Conservation (phyloP, 257 asterid genomes). For the Catharanthus roseus region DNA sequence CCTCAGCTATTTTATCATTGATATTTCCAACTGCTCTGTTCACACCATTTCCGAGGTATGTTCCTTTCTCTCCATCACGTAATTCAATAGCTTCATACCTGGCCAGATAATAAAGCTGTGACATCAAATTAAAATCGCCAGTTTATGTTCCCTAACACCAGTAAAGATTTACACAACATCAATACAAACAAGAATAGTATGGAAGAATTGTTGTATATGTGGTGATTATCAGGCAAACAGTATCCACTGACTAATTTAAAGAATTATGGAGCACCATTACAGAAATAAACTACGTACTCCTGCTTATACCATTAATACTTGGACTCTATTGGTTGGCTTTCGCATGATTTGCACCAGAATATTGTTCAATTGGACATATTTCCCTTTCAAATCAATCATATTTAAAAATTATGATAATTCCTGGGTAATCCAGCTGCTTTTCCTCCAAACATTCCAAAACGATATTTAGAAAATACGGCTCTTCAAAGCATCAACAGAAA, state of each 20-base stretch:
- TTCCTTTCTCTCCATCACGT: constrained; percentile 94
- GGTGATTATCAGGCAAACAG: not conserved
- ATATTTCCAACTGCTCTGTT: constrained; percentile 86
- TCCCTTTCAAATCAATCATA: not conserved
- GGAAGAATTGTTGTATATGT: not conserved
- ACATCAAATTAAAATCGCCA: constrained; percentile 8
- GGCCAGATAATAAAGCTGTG: constrained; percentile 16
- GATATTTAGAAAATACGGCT: not conserved
- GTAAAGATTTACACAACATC: not conserved
- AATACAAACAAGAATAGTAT: not conserved
- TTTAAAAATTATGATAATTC: not conserved
- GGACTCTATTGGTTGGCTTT: not conserved
- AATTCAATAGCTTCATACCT: constrained; percentile 94
- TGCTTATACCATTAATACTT: not conserved
- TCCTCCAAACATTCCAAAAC: not conserved
- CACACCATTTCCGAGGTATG: constrained; percentile 92
- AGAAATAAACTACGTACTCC: not conserved
- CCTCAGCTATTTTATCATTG: constrained; percentile 93
- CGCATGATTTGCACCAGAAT: not conserved
- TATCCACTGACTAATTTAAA: not conserved
- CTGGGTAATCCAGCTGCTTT: not conserved
- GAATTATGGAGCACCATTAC: not conserved
- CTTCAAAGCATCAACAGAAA: not conserved
- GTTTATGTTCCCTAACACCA: too few species aligned
- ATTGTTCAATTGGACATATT: not conserved